Conservation (phyloP, 2,329 filamentous ascomycete species). For the Coniochaeta hoffmannii region DNA sequence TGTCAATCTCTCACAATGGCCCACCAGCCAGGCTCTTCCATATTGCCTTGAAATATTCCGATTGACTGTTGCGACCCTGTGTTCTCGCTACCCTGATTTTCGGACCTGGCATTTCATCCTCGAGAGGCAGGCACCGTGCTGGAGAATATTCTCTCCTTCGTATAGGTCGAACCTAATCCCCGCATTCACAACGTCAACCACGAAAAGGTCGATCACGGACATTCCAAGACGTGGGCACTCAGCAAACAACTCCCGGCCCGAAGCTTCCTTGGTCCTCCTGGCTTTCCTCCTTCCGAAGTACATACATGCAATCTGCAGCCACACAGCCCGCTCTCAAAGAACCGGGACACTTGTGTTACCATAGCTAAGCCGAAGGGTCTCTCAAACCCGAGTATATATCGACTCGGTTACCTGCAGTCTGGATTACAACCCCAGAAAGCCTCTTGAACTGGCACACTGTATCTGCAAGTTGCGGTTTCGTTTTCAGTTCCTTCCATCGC, state of each 20-base stretch:
- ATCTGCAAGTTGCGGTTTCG: constrained; percentile 11
- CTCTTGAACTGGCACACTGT: constrained; percentile 11
- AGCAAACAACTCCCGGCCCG: neutral
- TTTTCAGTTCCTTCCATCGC: neutral
- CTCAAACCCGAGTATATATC: neutral
- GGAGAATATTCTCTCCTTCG: neutral
- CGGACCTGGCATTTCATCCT: constrained; percentile 6
- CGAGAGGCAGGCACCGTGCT: neutral
- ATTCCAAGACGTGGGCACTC: neutral
- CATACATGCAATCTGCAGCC: neutral
- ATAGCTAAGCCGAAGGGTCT: neutral
- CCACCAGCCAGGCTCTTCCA: constrained; percentile 21
- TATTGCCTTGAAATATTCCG: constrained; percentile 19
- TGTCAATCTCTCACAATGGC: constrained; percentile 17
- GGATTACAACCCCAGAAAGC: constrained; percentile 1
- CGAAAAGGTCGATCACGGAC: constrained; percentile 1
- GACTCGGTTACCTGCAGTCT: neutral
- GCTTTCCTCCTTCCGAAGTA: neutral
- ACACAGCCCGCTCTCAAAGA: neutral
- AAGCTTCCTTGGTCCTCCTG: neutral
- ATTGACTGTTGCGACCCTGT: constrained; percentile 12
- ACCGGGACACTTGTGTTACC: neutral
- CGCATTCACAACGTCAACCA: neutral
- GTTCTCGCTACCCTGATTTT: constrained; percentile 7
- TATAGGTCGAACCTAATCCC: neutral